phyloP scores from a whole-genome alignment of 2,329 filamentous ascomycete genomes.

The Penicillium decumbens region DNA sequence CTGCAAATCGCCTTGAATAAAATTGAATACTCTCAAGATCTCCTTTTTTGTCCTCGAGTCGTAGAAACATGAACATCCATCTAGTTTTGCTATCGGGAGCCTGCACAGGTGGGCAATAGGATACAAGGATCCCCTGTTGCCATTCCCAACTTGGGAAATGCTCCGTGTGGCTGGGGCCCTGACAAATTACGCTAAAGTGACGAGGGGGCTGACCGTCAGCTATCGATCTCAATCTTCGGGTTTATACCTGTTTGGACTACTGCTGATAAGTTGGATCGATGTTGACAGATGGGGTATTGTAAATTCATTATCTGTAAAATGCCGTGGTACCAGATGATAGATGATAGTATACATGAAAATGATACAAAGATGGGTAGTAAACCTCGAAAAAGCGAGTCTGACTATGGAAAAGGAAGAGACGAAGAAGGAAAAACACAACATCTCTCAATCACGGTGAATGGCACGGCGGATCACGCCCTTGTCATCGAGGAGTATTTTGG shows the following conservation, averaged over 20 bases:
- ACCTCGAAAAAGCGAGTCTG: not conserved
- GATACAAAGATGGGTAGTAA: not conserved
- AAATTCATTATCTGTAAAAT: not conserved
- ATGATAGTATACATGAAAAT: not conserved
- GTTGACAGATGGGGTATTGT: not conserved
- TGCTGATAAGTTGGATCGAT: not conserved
- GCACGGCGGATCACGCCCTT: slow-evolving; percentile 31
- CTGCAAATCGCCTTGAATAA: not conserved
- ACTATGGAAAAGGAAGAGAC: not conserved
- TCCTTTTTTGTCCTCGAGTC: not conserved
- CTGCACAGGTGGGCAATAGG: too few relatives aligned
- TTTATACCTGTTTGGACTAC: not conserved
- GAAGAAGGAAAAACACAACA: not conserved
- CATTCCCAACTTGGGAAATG: not conserved
- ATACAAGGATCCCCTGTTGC: not conserved
- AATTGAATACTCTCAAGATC: not conserved
- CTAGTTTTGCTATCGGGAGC: not conserved
- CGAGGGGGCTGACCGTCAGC: not conserved
- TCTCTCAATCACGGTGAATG: slow-evolving; percentile 3
- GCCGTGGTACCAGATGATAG: not conserved
- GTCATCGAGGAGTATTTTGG: slow-evolving; percentile 28
- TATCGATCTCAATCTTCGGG: not conserved
- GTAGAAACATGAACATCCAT: not conserved
- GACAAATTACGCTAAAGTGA: not conserved
- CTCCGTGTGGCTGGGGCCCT: not conserved